Conservation (phyloP, 2,329 filamentous ascomycete species). For the Colletotrichum salicis region DNA sequence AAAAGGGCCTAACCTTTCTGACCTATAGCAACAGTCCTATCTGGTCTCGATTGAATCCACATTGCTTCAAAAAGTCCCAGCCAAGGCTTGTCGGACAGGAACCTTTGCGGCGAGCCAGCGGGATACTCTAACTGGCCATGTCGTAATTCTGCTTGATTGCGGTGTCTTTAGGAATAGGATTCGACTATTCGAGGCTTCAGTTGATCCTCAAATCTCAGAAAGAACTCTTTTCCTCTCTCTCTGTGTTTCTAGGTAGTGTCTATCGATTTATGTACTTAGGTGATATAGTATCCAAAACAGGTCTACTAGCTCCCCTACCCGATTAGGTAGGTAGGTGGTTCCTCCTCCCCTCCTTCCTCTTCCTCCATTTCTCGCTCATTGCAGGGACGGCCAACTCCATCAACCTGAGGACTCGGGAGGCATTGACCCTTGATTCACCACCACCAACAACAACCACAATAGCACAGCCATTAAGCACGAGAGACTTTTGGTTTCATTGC, state of each 20-base stretch:
- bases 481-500: background rate
- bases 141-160: background rate
- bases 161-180: background rate
- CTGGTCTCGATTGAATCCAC: background rate
- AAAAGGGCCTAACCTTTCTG: background rate
- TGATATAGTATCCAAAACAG: background rate
- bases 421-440: background rate
- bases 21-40: background rate
- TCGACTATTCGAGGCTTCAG: background rate
- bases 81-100: slow-evolving; percentile 13
- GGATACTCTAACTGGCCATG: background rate
- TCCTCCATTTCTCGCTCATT: background rate
- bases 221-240: background rate
- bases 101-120: slow-evolving; percentile 4
- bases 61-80: slow-evolving; percentile 16
- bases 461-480: background rate
- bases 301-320: slow-evolving; percentile 11
- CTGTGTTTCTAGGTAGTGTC: background rate
- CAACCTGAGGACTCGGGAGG: background rate
- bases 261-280: background rate
- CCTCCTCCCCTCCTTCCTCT: slow-evolving; percentile 9
- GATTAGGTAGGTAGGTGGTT: slow-evolving; percentile 26
- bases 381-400: background rate
- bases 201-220: no score
- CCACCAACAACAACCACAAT: background rate